Evolutionary conservation across 1,139 yeast species (phyloP).

Genomic region (Hyphopichia wangnamkhiaoensis): DNA sequence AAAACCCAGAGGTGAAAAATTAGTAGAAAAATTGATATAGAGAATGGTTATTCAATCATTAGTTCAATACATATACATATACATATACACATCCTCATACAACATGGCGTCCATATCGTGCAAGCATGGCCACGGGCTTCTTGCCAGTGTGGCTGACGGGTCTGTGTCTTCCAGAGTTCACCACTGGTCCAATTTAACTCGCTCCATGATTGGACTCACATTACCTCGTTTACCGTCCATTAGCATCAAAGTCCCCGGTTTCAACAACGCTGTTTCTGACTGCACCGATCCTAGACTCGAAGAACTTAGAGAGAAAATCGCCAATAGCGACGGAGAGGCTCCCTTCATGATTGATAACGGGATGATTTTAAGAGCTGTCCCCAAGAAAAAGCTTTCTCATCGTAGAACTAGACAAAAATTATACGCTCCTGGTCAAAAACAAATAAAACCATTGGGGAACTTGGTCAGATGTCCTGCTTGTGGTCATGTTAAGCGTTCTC

Average conservation of each 20-base stretch:
- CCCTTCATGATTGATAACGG: conserved; percentile 58
- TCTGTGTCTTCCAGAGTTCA: conserved; percentile 10
- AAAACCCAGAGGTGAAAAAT: too few species aligned
- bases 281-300: conserved; percentile 27
- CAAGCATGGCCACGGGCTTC: conserved; percentile 1
- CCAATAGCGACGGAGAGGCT: conserved; percentile 24
- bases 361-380: conserved; percentile 74
- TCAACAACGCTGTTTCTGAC: conserved; percentile 5
- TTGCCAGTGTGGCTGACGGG: not conserved
- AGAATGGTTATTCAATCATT: too few species aligned
- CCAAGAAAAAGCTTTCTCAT: conserved; percentile 90
- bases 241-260: conserved; percentile 11
- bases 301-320: conserved; percentile 33
- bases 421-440: conserved; percentile 82
- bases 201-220: conserved; percentile 6
- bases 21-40: too few species aligned
- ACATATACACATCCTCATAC: not conserved
- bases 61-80: not conserved
- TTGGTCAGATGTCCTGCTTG: conserved; percentile 93
- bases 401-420: conserved; percentile 81
- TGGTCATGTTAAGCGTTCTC: conserved; percentile 88
- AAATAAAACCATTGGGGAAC: conserved; percentile 71
- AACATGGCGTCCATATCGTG: conserved; percentile 1
- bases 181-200: not conserved
- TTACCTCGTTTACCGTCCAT: conserved; percentile 27